Conservation (phyloP, 2,329 filamentous ascomycete species). For the Xylariaceae sp. region DNA sequence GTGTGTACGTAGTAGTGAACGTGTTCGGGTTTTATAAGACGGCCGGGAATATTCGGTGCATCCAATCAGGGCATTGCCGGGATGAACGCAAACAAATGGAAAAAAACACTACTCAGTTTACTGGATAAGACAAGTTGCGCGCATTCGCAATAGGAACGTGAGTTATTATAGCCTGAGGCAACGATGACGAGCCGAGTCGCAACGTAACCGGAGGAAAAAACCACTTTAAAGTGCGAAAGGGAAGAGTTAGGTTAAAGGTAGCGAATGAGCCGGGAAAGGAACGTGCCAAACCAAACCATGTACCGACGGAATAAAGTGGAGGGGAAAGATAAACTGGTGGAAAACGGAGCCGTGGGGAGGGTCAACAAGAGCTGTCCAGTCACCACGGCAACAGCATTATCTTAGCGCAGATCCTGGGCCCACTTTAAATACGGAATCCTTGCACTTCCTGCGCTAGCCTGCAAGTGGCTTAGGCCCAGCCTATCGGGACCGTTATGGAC, state of each 20-base stretch:
- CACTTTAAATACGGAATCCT: conserved; percentile 1
- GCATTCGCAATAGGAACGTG: conserved; percentile 5
- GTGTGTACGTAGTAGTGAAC: not conserved
- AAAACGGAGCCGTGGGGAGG: conserved; percentile 8
- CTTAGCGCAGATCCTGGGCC: conserved; percentile 5
- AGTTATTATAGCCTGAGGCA: not conserved
- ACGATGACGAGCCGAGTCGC: conserved; percentile 13
- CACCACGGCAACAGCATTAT: conserved; percentile 25
- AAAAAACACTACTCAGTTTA: conserved; percentile 12
- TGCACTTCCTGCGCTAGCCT: not conserved
- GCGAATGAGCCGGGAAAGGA: not conserved
- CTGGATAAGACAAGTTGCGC: not conserved
- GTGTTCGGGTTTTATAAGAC: conserved; percentile 9
- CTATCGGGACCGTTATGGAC: not conserved
- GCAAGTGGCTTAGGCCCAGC: not conserved
- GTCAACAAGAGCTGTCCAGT: conserved; percentile 27
- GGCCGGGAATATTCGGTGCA: conserved; percentile 7
- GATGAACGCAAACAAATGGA: conserved; percentile 11
- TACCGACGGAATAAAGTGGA: conserved; percentile 19
- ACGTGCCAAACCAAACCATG: not conserved
- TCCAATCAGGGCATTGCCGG: conserved; percentile 19
- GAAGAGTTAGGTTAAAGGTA: not conserved
- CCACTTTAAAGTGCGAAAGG: conserved; percentile 14
- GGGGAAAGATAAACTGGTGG: conserved; percentile 19
- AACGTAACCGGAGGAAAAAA: conserved; percentile 18